Conservation (phyloP, 1,284 basidiomycete genomes). For the Fomitopsis palustris region DNA sequence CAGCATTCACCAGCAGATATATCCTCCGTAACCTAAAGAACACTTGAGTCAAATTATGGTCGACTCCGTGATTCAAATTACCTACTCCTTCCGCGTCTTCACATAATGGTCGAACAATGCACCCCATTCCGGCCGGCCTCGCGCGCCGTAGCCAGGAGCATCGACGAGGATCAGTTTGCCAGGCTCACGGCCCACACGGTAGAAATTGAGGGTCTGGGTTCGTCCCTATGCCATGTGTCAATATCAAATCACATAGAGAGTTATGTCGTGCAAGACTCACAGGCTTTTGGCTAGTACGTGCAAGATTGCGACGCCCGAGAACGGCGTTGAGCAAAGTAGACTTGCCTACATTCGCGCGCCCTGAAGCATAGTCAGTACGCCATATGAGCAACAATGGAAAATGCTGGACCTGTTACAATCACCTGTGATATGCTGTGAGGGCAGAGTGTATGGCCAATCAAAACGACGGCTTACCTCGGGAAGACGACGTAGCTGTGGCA, state of each 20-base stretch:
- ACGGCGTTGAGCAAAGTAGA: conserved; percentile 70
- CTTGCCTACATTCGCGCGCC: conserved; percentile 67
- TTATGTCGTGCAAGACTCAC: conserved; percentile 36
- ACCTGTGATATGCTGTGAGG: not conserved
- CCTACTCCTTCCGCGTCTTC: conserved; percentile 55
- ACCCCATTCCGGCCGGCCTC: conserved; percentile 74
- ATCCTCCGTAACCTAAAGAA: conserved; percentile 59
- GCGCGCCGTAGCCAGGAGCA: conserved; percentile 72
- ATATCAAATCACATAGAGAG: not conserved
- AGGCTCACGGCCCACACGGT: conserved; percentile 51
- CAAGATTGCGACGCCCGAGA: conserved; percentile 50
- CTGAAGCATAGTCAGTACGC: conserved; percentile 16
- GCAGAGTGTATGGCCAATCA: not conserved
- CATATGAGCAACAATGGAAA: not conserved
- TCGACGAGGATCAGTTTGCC: conserved; percentile 67
- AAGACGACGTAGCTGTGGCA: not conserved
- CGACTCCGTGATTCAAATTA: conserved; percentile 6
- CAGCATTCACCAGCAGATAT: conserved; percentile 66
- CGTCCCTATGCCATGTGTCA: conserved; percentile 46
- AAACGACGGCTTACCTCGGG: not conserved
- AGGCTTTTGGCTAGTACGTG: conserved; percentile 64
- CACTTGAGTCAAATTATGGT: not conserved
- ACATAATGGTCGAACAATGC: conserved; percentile 62
- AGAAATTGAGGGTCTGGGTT: conserved; percentile 70
- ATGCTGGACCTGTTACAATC: not conserved